A percentile compares a stretch with the other conserved stretches of the same genome.
Conservation (phyloP, 73 alveolate species). For the Symbiodinium pilosum region DNA sequence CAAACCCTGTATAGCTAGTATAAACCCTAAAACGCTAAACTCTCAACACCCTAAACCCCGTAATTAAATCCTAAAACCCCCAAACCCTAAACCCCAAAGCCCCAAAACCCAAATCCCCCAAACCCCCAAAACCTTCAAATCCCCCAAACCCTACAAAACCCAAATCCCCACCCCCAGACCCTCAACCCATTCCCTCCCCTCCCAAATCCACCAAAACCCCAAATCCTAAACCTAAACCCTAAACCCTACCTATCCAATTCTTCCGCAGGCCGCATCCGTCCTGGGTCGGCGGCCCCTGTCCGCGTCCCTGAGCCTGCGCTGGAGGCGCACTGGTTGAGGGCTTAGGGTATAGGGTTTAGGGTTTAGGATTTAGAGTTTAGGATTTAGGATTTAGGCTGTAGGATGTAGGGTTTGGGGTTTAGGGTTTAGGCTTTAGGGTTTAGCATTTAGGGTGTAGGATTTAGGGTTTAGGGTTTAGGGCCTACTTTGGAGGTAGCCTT, state of each 20-base stretch:
- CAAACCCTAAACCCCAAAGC: no score
- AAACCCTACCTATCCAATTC: not conserved
- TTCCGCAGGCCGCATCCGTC: not conserved
- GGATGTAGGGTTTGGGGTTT: not conserved
- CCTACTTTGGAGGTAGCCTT: no score
- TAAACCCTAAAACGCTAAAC: no score
- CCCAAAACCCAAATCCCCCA: no score
- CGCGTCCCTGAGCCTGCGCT: not conserved
- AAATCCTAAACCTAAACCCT: not conserved
- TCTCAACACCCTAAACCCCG: no score
- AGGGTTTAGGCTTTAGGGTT: not conserved
- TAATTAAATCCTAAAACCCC: no score
- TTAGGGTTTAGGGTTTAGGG: not conserved
- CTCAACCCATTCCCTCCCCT: no score
- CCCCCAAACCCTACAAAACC: not conserved
- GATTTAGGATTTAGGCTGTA: not conserved
- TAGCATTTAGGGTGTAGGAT: not conserved
- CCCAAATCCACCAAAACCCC: not conserved
- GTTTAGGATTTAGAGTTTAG: not conserved
- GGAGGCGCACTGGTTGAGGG: not conserved
- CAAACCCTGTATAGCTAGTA: no score
- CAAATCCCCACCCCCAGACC: no score
- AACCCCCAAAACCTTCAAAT: not conserved
- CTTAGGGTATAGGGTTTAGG: not conserved
- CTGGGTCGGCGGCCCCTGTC: not conserved